Conservation (phyloP, 2,329 filamentous ascomycete species). For the Microsporum audouinii region DNA sequence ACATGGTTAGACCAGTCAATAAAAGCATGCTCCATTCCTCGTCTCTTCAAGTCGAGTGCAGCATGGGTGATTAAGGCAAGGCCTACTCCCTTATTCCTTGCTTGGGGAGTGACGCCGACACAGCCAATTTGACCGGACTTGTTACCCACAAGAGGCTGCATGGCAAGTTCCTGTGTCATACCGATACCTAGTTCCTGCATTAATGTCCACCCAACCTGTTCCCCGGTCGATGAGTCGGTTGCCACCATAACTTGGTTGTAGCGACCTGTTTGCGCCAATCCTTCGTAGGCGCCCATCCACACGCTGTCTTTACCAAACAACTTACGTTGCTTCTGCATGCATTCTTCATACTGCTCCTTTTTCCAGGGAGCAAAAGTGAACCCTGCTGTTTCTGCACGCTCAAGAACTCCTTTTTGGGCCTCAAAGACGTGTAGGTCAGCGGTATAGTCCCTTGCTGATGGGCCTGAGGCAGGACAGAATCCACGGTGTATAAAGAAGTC, state of each 20-base stretch:
- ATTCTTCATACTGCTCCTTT: conserved; percentile 11
- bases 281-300: conserved; percentile 34
- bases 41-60: conserved; percentile 17
- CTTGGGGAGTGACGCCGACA: conserved; percentile 32
- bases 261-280: conserved; percentile 25
- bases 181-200: conserved; percentile 30
- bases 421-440: conserved; percentile 29
- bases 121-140: conserved; percentile 37
- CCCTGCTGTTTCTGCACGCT: conserved; percentile 19
- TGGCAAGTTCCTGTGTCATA: conserved; percentile 30
- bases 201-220: conserved; percentile 37
- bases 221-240: conserved; percentile 25
- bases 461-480: conserved; percentile 21
- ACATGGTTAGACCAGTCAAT: conserved; percentile 26
- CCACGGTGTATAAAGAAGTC: conserved; percentile 36
- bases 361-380: conserved; percentile 13
- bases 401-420: conserved; percentile 26
- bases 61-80: conserved; percentile 35
- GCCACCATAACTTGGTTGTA: conserved; percentile 35
- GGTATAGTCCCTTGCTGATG: conserved; percentile 31
- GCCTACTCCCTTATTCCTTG: conserved; percentile 31
- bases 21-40: conserved; percentile 23
- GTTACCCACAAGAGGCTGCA: conserved; percentile 30
- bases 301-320: conserved; percentile 20
- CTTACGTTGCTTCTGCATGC: conserved; percentile 12